Conservation (phyloP, 441 rosid species). For the California macrophylla region DNA sequence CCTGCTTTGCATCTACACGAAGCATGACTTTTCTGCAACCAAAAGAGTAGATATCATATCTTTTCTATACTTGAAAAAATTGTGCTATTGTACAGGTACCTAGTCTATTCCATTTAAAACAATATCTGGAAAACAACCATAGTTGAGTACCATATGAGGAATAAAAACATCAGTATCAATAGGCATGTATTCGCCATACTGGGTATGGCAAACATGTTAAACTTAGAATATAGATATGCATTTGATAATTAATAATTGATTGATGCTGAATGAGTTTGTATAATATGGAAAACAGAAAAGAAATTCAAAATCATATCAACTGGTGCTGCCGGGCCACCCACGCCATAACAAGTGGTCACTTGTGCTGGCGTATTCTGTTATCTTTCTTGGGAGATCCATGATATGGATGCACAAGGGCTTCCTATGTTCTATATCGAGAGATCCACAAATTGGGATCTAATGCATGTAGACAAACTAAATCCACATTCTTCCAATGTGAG, state of each 20-base stretch:
- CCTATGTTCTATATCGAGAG: background rate
- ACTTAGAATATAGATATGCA: too few species aligned
- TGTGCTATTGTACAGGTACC: background rate
- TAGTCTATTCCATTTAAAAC: background rate
- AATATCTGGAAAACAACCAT: background rate
- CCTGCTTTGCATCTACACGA: conserved; percentile 92
- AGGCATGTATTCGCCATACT: too few species aligned
- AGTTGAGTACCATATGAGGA: background rate
- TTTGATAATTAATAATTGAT: background rate
- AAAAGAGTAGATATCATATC: conserved; percentile 8
- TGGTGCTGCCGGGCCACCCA: background rate
- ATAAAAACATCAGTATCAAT: background rate
- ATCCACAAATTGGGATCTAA: background rate
- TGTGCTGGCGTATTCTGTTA: too few species aligned
- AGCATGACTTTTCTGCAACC: conserved; percentile 81
- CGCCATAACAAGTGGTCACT: too few species aligned
- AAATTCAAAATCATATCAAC: background rate
- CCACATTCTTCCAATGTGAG: too few species aligned
- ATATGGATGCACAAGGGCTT: too few species aligned
- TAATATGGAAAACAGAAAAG: background rate
- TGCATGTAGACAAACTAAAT: too few species aligned
- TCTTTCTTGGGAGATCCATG: too few species aligned
- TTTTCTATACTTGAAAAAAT: background rate
- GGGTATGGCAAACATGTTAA: too few species aligned
- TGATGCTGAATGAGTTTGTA: background rate